Conservation (phyloP, 768 basidiomycete species). For the Hygrocybe punicea region DNA sequence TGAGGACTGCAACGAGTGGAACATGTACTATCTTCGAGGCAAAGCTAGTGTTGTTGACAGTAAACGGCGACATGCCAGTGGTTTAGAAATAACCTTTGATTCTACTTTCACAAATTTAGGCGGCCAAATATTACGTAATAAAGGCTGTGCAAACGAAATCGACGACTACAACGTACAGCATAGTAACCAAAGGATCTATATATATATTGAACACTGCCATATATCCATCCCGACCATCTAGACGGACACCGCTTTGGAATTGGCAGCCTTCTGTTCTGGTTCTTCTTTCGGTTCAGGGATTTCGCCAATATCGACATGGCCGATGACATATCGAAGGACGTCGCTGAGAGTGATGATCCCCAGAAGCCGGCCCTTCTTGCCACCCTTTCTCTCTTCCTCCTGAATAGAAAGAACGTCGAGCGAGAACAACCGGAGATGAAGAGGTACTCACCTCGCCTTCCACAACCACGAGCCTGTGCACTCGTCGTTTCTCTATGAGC, state of each 20-base stretch:
- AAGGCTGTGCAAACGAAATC: too few relatives aligned
- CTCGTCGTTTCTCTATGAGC: slow-evolving; percentile 87
- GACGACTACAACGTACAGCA: too few relatives aligned
- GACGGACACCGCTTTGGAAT: slow-evolving; percentile 18
- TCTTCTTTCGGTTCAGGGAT: slow-evolving; percentile 32
- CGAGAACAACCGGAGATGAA: neutral
- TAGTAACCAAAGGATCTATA: neutral
- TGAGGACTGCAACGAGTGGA: slow-evolving; percentile 21
- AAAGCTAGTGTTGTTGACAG: slow-evolving; percentile 3
- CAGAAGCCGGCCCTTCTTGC: slow-evolving; percentile 76
- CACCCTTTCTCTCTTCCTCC: slow-evolving; percentile 79
- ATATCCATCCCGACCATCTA: too few relatives aligned
- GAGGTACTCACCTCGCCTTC: slow-evolving; percentile 70
- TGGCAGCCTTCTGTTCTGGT: slow-evolving; percentile 1
- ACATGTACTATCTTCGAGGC: slow-evolving; percentile 24
- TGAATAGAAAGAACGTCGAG: slow-evolving; percentile 24
- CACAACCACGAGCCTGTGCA: slow-evolving; percentile 93
- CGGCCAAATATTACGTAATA: too few relatives aligned
- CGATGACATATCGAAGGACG: slow-evolving; percentile 80
- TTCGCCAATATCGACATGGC: slow-evolving; percentile 54
- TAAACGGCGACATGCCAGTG: neutral
- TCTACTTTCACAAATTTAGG: too few relatives aligned
- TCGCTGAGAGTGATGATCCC: slow-evolving; percentile 89
- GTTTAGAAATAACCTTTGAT: neutral
- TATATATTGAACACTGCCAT: neutral